Evolutionary conservation across 208 protist genomes (phyloP).

Genomic region (Acanthamoeba castellanii): DNA sequence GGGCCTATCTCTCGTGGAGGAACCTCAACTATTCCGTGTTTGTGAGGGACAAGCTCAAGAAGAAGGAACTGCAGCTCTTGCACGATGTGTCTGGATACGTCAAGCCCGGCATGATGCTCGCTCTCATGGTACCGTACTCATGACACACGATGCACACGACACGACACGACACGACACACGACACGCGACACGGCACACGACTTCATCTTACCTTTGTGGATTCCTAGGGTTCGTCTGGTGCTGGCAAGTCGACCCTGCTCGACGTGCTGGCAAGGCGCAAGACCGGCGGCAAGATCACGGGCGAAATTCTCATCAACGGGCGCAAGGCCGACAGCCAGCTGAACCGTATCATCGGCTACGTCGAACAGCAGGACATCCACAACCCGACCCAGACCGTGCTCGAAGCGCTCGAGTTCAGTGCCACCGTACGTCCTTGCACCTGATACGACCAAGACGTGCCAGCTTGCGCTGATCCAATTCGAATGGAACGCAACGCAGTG

Average conservation of each 20-base stretch:
- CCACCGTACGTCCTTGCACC: slow-evolving; percentile 5
- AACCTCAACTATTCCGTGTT: slow-evolving; percentile 79
- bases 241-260: slow-evolving; percentile 83
- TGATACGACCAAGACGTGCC: too few species aligned
- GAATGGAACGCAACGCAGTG: neutral
- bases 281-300: slow-evolving; percentile 80
- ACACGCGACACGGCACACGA: too few species aligned
- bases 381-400: slow-evolving; percentile 80
- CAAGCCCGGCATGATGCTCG: slow-evolving; percentile 84
- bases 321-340: slow-evolving; percentile 52
- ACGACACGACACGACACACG: too few species aligned
- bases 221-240: slow-evolving; percentile 78
- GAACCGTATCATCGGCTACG: slow-evolving; percentile 78
- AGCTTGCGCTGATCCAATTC: too few species aligned
- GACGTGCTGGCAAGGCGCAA: slow-evolving; percentile 82
- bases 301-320: slow-evolving; percentile 83
- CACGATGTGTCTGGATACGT: slow-evolving; percentile 82
- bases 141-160: too few species aligned
- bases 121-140: slow-evolving; percentile 71
- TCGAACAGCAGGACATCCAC: slow-evolving; percentile 82
- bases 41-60: slow-evolving; percentile 66
- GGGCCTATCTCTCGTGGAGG: slow-evolving; percentile 78
- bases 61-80: slow-evolving; percentile 70
- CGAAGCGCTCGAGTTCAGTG: slow-evolving; percentile 68
- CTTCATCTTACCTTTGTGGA: too few species aligned